phyloP scores from a whole-genome alignment of 164 flowering plant species.

The Vitis cinerea region DNA sequence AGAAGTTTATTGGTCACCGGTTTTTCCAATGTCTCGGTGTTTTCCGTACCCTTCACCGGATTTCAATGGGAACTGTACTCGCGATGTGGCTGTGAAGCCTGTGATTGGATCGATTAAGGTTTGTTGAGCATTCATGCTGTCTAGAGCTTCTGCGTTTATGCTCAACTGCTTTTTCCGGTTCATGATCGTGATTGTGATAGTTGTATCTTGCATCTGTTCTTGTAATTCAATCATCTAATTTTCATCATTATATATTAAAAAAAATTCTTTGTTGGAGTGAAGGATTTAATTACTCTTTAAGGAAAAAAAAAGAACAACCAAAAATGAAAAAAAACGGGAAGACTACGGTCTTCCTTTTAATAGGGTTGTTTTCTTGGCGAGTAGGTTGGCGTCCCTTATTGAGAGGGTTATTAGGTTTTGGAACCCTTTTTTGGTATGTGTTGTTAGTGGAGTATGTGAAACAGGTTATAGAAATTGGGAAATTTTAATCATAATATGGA shows the following conservation, averaged over 20 bases:
- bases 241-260: no score
- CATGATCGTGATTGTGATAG: constrained; percentile 1
- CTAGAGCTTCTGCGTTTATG: constrained; percentile 19
- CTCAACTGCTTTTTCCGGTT: constrained; percentile 20
- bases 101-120: constrained; percentile 57
- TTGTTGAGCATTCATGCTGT: constrained; percentile 33
- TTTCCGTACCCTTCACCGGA: constrained; percentile 54
- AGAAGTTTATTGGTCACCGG: no score
- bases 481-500: no score
- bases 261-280: background rate
- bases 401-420: background rate
- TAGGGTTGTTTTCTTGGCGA: background rate
- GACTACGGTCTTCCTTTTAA: background rate
- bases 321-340: background rate
- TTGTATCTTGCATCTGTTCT: background rate
- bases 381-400: background rate
- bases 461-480: background rate
- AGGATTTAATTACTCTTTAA: background rate
- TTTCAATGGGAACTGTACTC: constrained; percentile 22
- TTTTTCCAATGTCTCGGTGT: constrained; percentile 41
- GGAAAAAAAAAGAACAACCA: background rate
- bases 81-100: constrained; percentile 28
- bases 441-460: background rate
- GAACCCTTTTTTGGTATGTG: background rate
- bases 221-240: background rate